Percentiles rank a stretch among this genome's conserved stretches.
These are phyloP conservation scores for Xerocomus amazonicus DNA, from an alignment of 1,284 basidiomycete genomes.

Conservation along the genomic window DNA sequence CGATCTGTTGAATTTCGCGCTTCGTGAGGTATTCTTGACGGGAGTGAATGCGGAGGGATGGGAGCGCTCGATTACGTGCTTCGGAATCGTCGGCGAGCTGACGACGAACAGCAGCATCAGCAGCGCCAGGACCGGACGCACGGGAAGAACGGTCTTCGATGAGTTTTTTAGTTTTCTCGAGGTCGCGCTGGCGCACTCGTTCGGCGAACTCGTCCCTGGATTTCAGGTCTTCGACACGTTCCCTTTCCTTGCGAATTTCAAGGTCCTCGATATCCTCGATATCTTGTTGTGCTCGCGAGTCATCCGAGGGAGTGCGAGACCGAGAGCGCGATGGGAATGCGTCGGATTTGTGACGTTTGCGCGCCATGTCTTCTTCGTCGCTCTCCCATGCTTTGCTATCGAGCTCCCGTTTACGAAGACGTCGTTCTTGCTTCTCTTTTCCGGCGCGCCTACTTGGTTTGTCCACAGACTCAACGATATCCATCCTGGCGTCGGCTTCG, in stretches of 20 bases:
- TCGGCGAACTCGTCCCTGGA: slow-evolving; percentile 94
- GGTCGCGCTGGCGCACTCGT: slow-evolving; percentile 81
- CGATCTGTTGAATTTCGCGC: slow-evolving; percentile 93
- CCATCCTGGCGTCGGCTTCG: slow-evolving; percentile 49
- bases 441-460: slow-evolving; percentile 44
- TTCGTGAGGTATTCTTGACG: slow-evolving; percentile 95
- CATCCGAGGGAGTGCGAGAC: slow-evolving; percentile 31
- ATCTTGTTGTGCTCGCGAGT: slow-evolving; percentile 28
- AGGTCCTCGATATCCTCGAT: slow-evolving; percentile 61
- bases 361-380: slow-evolving; percentile 78
- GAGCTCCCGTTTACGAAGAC: slow-evolving; percentile 76
- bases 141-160: slow-evolving; percentile 89
- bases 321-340: slow-evolving; percentile 30
- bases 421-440: slow-evolving; percentile 57
- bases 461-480: slow-evolving; percentile 46
- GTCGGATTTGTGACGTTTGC: slow-evolving; percentile 59
- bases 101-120: slow-evolving; percentile 80
- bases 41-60: slow-evolving; percentile 79
- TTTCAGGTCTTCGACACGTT: slow-evolving; percentile 73
- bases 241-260: slow-evolving; percentile 66
- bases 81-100: slow-evolving; percentile 83
- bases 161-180: slow-evolving; percentile 84
- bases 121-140: slow-evolving; percentile 57
- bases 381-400: slow-evolving; percentile 81
- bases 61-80: slow-evolving; percentile 77